A percentile compares a stretch with the other conserved stretches of the same genome.
Conservation (phyloP, 148 eudicot genomes). For the Cornus kousa region DNA sequence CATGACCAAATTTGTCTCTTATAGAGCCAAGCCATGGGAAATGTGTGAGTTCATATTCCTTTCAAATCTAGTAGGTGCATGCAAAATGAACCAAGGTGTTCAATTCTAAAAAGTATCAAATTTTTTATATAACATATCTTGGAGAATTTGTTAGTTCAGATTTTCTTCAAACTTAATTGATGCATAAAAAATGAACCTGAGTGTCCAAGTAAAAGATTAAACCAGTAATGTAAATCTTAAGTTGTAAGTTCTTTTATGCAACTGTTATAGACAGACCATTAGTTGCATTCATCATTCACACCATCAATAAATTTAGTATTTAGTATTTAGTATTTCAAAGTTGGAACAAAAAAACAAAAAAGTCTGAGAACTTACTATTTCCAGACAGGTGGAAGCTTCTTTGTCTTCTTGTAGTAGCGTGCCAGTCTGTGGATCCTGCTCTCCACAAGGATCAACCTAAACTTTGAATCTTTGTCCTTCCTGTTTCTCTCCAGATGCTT, state of each 20-base stretch:
- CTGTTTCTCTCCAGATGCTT: constrained; percentile 40
- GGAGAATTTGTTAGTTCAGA: too few relatives aligned
- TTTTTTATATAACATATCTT: too few relatives aligned
- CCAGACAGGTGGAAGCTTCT: constrained; percentile 42
- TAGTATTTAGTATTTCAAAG: too few relatives aligned
- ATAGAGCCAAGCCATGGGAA: background rate
- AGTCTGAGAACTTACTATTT: constrained; percentile 16
- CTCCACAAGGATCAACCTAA: constrained; percentile 37
- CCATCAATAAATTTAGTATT: background rate
- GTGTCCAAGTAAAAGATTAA: too few relatives aligned
- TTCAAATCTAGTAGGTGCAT: background rate
- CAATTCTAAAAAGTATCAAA: background rate
- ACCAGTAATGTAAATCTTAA: too few relatives aligned
- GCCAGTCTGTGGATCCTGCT: constrained; percentile 38
- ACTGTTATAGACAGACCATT: too few relatives aligned
- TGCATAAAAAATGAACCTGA: too few relatives aligned
- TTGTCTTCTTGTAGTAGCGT: constrained; percentile 40
- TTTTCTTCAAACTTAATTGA: too few relatives aligned
- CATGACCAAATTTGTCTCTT: background rate
- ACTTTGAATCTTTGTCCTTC: constrained; percentile 35
- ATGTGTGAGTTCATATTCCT: background rate
- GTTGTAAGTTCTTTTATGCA: too few relatives aligned
- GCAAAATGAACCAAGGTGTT: background rate
- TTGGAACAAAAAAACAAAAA: background rate
- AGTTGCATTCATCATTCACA: too few relatives aligned